phyloP scores from a whole-genome alignment of 129 eudicot species.

The Saposhnikovia divaricata region DNA sequence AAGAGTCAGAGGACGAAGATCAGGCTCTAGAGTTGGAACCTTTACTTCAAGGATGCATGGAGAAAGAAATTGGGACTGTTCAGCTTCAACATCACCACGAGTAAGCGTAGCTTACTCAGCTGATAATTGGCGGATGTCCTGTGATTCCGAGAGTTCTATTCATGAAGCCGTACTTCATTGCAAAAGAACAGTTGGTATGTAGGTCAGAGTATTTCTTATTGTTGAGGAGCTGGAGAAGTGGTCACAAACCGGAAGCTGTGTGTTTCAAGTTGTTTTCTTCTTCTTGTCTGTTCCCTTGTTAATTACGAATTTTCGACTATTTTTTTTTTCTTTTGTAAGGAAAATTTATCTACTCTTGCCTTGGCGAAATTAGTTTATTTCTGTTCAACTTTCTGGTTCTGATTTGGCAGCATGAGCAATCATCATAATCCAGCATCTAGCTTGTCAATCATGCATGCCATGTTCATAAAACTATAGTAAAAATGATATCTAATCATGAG shows the following conservation, averaged over 20 bases:
- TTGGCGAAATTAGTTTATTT: not conserved
- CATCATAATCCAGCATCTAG: not conserved
- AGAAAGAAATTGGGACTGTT: slow-evolving; percentile 25
- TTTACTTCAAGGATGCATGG: slow-evolving; percentile 19
- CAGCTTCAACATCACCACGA: slow-evolving; percentile 36
- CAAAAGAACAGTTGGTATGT: slow-evolving; percentile 67
- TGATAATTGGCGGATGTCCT: slow-evolving; percentile 61
- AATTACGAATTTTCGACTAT: not conserved
- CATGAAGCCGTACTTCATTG: slow-evolving; percentile 93
- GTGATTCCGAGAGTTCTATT: slow-evolving; percentile 85
- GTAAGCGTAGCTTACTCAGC: slow-evolving; percentile 42
- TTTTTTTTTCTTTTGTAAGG: not conserved
- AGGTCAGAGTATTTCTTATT: not conserved
- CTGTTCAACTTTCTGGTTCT: not conserved
- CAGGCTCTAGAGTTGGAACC: slow-evolving; percentile 24
- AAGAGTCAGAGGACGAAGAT: slow-evolving; percentile 31
- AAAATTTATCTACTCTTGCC: not conserved
- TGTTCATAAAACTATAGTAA: not conserved
- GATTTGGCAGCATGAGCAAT: not conserved
- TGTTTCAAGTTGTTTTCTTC: slow-evolving; percentile 1
- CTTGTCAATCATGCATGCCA: slow-evolving; percentile 6
- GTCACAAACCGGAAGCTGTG: not conserved
- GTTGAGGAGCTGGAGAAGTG: slow-evolving; percentile 10
- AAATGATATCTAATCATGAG: not conserved
- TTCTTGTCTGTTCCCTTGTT: slow-evolving; percentile 3